Conservation (phyloP, 192 early-diverging fungal species). For the Spinellus fusiger region DNA sequence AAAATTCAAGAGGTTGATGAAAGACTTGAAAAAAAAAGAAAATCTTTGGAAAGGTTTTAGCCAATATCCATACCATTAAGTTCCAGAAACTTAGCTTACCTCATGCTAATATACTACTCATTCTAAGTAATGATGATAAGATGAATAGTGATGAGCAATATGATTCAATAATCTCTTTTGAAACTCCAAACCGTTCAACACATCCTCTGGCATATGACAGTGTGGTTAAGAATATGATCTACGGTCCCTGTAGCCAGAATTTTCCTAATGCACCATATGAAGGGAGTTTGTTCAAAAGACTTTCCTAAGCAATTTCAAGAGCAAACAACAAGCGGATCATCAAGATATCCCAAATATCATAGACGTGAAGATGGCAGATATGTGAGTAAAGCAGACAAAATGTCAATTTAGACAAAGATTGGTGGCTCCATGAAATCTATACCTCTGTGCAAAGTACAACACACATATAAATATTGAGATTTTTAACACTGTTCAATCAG, state of each 20-base stretch:
- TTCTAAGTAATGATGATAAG: conserved; percentile 13
- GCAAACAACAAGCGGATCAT: conserved; percentile 1
- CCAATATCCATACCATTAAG: conserved; percentile 24
- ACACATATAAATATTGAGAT: conserved; percentile 33
- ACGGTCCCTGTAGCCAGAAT: neutral
- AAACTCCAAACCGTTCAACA: neutral
- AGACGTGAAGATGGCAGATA: conserved; percentile 5
- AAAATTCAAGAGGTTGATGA: conserved; percentile 9
- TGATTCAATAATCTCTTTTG: conserved; percentile 7
- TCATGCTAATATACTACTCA: conserved; percentile 32
- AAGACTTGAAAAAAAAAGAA: conserved; percentile 2
- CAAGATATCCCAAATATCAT: conserved; percentile 25
- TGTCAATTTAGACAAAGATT: conserved; percentile 23
- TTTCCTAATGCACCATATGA: neutral
- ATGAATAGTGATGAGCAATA: neutral
- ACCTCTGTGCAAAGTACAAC: conserved; percentile 29
- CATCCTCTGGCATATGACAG: conserved; percentile 9
- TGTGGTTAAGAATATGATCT: conserved; percentile 12
- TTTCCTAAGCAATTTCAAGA: conserved; percentile 10
- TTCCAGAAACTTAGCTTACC: conserved; percentile 36
- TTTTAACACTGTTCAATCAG: neutral
- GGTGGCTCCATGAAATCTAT: conserved; percentile 29
- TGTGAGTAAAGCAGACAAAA: neutral
- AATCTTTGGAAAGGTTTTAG: conserved; percentile 27
- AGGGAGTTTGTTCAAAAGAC: conserved; percentile 26